Evolutionary conservation across 2,329 filamentous ascomycete species (phyloP).

Genomic region (Phoma sp.): DNA sequence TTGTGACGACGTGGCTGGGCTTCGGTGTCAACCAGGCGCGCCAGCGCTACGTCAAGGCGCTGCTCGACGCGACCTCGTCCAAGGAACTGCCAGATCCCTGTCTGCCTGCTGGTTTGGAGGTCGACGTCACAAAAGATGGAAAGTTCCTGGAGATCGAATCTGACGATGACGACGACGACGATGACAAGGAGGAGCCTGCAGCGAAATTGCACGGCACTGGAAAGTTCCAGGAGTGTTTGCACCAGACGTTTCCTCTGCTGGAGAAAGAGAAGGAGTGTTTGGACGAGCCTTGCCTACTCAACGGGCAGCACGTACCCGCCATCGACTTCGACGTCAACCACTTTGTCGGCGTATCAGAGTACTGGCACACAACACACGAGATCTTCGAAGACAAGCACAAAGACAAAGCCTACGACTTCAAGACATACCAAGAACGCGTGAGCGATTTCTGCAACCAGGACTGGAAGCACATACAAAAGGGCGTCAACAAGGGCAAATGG

Average conservation of each 20-base stretch:
- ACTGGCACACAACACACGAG: slow-evolving; percentile 98
- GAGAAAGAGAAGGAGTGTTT: slow-evolving; percentile 87
- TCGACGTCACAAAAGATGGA: slow-evolving; percentile 77
- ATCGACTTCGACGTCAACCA: slow-evolving; percentile 98
- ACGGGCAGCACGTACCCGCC: slow-evolving; percentile 89
- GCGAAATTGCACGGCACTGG: slow-evolving; percentile 80
- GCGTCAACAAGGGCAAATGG: slow-evolving; percentile 70
- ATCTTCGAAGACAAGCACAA: slow-evolving; percentile 82
- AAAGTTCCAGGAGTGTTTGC: slow-evolving; percentile 82
- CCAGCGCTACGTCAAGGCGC: slow-evolving; percentile 77
- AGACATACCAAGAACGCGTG: slow-evolving; percentile 85
- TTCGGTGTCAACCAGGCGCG: slow-evolving; percentile 97
- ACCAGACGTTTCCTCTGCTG: slow-evolving; percentile 80
- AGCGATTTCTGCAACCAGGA: slow-evolving; percentile 82
- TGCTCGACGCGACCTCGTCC: slow-evolving; percentile 70
- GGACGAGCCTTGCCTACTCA: slow-evolving; percentile 84
- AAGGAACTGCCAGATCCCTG: slow-evolving; percentile 88
- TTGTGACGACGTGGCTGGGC: slow-evolving; percentile 95
- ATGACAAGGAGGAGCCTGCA: slow-evolving; percentile 20
- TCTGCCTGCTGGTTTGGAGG: slow-evolving; percentile 77
- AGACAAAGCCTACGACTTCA: slow-evolving; percentile 83
- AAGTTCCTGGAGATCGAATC: slow-evolving; percentile 58
- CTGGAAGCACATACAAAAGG: slow-evolving; percentile 77
- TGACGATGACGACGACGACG: slow-evolving; percentile 48
- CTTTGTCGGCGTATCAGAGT: slow-evolving; percentile 96